These are phyloP conservation scores for Neltuma alba DNA, from an alignment of 306 rosid species.

Conservation along the genomic window DNA sequence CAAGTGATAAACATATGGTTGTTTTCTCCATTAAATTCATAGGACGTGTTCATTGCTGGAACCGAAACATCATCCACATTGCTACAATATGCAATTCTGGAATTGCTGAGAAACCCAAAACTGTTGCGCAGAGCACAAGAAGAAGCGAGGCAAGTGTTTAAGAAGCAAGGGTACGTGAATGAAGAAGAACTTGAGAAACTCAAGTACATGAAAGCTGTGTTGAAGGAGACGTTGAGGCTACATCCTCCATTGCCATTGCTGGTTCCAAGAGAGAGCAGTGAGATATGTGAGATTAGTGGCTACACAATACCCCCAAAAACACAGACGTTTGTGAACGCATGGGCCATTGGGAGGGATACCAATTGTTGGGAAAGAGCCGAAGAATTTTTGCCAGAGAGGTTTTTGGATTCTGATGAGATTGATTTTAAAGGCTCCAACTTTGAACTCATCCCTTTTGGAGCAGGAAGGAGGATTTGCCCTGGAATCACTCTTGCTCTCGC, in stretches of 20 bases:
- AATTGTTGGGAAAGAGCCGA: slow-evolving; percentile 26
- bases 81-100: slow-evolving; percentile 33
- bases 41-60: slow-evolving; percentile 35
- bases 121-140: slow-evolving; percentile 22
- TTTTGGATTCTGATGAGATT: not conserved
- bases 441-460: slow-evolving; percentile 6
- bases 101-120: slow-evolving; percentile 29
- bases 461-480: slow-evolving; percentile 15
- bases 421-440: not conserved
- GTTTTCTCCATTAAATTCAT: too few species aligned
- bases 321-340: not conserved
- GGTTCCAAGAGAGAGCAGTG: slow-evolving; percentile 15
- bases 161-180: not conserved
- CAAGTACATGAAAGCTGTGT: slow-evolving; percentile 17
- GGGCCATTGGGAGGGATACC: slow-evolving; percentile 17
- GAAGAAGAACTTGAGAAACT: not conserved
- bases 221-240: slow-evolving; percentile 31
- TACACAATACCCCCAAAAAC: not conserved
- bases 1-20: too few species aligned
- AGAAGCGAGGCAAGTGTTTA: slow-evolving; percentile 27
- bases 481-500: not conserved
- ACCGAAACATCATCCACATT: slow-evolving; percentile 29
- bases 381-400: slow-evolving; percentile 19
- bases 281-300: slow-evolving; percentile 23
- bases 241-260: slow-evolving; percentile 32